Evolutionary conservation across 2,329 filamentous ascomycete species (phyloP).

Genomic region (Lecanicillium sp.): DNA sequence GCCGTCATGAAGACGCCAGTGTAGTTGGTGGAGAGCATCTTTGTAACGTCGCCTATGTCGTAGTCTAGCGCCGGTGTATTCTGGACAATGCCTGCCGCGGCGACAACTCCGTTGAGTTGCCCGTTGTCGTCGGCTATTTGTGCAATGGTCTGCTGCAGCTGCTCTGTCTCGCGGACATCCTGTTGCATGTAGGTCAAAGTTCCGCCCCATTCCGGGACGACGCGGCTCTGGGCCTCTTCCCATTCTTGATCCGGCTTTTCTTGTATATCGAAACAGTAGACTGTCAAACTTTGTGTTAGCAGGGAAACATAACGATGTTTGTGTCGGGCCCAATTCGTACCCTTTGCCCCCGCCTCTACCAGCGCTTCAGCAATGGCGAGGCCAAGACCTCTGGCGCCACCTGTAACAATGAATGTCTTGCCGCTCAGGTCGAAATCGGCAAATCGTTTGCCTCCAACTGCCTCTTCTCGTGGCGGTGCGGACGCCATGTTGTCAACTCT

Average conservation of each 20-base stretch:
- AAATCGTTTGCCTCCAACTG: conserved; percentile 30
- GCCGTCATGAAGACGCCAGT: conserved; percentile 65
- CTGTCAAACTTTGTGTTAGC: conserved; percentile 20
- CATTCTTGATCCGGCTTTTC: conserved; percentile 49
- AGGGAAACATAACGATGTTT: neutral
- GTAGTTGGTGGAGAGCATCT: conserved; percentile 64
- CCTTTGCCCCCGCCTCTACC: conserved; percentile 65
- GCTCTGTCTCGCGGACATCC: conserved; percentile 55
- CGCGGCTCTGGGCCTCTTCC: conserved; percentile 48
- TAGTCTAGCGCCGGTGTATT: conserved; percentile 63
- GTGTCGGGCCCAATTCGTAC: conserved; percentile 22
- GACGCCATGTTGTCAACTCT: neutral
- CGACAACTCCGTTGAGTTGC: conserved; percentile 60
- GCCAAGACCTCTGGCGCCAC: conserved; percentile 65
- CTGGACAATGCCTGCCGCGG: conserved; percentile 62
- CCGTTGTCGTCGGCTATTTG: conserved; percentile 53
- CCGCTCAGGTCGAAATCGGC: conserved; percentile 64
- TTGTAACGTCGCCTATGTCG: conserved; percentile 44
- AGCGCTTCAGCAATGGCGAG: conserved; percentile 66
- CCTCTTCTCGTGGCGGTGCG: neutral
- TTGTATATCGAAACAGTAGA: conserved; percentile 50
- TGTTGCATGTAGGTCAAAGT: conserved; percentile 59
- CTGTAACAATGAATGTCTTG: conserved; percentile 63
- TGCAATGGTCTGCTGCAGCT: conserved; percentile 49
- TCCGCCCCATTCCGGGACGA: conserved; percentile 56